These are phyloP conservation scores for Cyathus olla DNA, from an alignment of 1,284 basidiomycete genomes.

Conservation along the genomic window DNA sequence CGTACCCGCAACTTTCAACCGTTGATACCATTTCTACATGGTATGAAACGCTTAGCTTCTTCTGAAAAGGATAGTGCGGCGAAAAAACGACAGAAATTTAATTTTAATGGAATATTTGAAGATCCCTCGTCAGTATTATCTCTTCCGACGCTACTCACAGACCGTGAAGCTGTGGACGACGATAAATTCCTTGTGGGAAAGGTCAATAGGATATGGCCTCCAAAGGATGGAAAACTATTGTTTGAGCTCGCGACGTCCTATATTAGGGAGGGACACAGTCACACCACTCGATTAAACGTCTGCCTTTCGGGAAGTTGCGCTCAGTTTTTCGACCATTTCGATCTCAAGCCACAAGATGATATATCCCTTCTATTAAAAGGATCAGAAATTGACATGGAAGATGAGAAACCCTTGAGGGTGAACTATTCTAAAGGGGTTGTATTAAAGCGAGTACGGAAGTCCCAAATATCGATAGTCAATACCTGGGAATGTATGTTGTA, in stretches of 20 bases:
- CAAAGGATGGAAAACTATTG: background rate
- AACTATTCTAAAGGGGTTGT: background rate
- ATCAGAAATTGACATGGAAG: background rate
- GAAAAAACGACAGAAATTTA: too few species aligned
- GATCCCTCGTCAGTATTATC: too few species aligned
- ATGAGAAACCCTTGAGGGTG: background rate
- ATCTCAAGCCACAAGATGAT: background rate
- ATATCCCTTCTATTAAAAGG: slow-evolving; percentile 2
- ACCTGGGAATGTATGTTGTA: slow-evolving; percentile 1
- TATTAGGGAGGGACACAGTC: background rate
- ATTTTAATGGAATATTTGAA: too few species aligned
- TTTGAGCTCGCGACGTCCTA: background rate
- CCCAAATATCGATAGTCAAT: background rate
- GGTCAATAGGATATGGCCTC: slow-evolving; percentile 2
- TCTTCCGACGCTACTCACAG: too few species aligned
- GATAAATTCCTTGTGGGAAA: background rate
- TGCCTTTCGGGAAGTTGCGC: background rate
- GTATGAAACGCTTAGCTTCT: too few species aligned
- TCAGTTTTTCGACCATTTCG: background rate
- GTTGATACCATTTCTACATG: too few species aligned
- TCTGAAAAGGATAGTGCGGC: too few species aligned
- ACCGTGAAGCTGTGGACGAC: background rate
- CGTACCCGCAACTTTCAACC: too few species aligned
- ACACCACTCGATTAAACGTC: background rate
- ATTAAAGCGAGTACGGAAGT: background rate